Base-by-base conservation (phyloP, 441 rosid genomes). In the Arabidopsis lyrata region DNA sequence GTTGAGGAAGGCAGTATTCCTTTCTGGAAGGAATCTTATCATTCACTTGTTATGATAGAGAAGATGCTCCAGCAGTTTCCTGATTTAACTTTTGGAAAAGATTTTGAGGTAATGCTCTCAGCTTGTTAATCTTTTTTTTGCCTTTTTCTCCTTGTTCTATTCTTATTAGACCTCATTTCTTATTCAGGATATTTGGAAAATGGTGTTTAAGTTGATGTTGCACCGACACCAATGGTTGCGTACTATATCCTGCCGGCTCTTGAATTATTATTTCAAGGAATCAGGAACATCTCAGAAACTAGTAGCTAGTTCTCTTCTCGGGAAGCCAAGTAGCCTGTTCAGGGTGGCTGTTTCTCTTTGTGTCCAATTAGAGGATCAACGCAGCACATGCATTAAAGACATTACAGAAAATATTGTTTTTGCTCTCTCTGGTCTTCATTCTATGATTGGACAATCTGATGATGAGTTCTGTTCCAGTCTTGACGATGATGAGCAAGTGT, bases 1-100 rank as follows among this genome's bases (percentile, higher is more conserved):
- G 58, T 80, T 59, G 91, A 77, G 60, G 92, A 82, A 70, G 68
- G 68, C 45, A 64, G 66, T 34, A 58, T 81, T 65, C 89, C 92
- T 73, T 82, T 80, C 63, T 95, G 98, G 99, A 93, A 90, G 83
- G 96, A 88, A 75, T 88, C 93, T 35, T 95, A 93, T 82, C 90
- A 86, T 81, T 87, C 98, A 15, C 82, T 95, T 71, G 82, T 92
- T 75, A 63, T 93, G 89, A 70, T 91, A 83, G 96, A 91, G 89
- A 95, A 95, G 86, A 83, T 93, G 76, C 77, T 95, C 29, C 68
- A 63, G 52, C 83, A 85, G 27, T 88, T 88, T 63, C 83, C 57
- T 45, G 81, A 77, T 72, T 72, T 85, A 60, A 36, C 61, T 70
- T 78, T 86, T 18, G 81, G 72, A 63, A 77, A 63, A 58, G 85